Conservation (phyloP, 345 rosid species). For the Citrus trifoliata region DNA sequence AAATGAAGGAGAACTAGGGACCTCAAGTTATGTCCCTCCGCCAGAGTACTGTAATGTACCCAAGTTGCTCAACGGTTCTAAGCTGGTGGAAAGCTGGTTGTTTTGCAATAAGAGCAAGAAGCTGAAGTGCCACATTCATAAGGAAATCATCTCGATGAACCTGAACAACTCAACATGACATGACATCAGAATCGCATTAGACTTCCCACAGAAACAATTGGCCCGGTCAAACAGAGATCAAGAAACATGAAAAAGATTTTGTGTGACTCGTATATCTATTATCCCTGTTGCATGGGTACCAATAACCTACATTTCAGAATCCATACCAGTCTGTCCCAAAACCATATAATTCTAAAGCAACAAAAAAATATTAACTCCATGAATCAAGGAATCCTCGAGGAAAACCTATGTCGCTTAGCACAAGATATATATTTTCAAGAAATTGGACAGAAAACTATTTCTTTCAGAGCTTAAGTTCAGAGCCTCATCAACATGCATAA, state of each 20-base stretch:
- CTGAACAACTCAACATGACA: conserved; percentile 28
- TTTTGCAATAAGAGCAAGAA: conserved; percentile 74
- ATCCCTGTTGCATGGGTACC: background rate
- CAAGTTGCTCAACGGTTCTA: conserved; percentile 94
- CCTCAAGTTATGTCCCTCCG: conserved; percentile 49
- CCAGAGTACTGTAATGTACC: conserved; percentile 72
- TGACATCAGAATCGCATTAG: conserved; percentile 10
- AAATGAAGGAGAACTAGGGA: background rate
- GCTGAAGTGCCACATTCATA: conserved; percentile 83
- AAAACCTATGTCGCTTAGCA: too few relatives aligned
- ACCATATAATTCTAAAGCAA: background rate
- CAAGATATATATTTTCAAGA: too few relatives aligned
- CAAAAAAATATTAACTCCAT: too few relatives aligned
- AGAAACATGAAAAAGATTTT: background rate
- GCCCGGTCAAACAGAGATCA: background rate
- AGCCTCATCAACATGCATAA: too few relatives aligned
- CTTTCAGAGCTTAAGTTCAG: too few relatives aligned
- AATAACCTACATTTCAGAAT: background rate
- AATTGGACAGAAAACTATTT: too few relatives aligned
- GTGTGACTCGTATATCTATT: background rate
- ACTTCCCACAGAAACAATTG: background rate
- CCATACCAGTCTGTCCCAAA: background rate
- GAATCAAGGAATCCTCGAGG: too few relatives aligned
- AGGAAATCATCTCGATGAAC: conserved; percentile 78
- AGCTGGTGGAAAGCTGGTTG: conserved; percentile 97